phyloP scores from a whole-genome alignment of 495 filamentous ascomycete genomes.

The Letharia columbiana region DNA sequence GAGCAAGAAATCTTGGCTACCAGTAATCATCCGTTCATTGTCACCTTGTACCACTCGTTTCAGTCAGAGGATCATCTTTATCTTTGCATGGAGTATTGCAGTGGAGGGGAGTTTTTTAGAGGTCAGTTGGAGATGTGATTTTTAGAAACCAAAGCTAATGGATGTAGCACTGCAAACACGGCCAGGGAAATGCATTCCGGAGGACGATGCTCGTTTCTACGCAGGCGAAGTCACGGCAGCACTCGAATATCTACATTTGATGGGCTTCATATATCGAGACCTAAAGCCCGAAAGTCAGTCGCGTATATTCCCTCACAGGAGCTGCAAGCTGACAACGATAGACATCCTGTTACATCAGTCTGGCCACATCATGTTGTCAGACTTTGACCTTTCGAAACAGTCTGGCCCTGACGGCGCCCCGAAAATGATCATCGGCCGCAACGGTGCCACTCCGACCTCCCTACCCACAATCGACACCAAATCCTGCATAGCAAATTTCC shows the following conservation, averaged over 20 bases:
- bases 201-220: slow-evolving; percentile 96
- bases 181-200: slow-evolving; percentile 91
- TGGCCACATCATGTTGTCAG: slow-evolving; percentile 98
- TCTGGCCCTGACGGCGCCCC: slow-evolving; percentile 93
- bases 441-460: slow-evolving; percentile 68
- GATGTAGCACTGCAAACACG: slow-evolving; percentile 77
- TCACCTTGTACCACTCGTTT: slow-evolving; percentile 96
- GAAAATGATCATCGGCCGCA: slow-evolving; percentile 90
- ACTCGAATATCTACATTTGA: slow-evolving; percentile 92
- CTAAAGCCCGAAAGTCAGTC: slow-evolving; percentile 87
- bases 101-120: slow-evolving; percentile 95
- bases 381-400: slow-evolving; percentile 97
- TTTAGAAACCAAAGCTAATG: not conserved
- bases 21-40: slow-evolving; percentile 98
- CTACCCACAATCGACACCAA: slow-evolving; percentile 95
- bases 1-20: slow-evolving; percentile 98
- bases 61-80: slow-evolving; percentile 98
- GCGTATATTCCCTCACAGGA: not conserved
- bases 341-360: slow-evolving; percentile 97
- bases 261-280: slow-evolving; percentile 99
- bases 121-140: slow-evolving; percentile 31
- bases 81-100: slow-evolving; percentile 99
- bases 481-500: slow-evolving; percentile 95
- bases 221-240: slow-evolving; percentile 97
- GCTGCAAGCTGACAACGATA: slow-evolving; percentile 32